phyloP scores from a whole-genome alignment of 805 yeast species.

The Teunomyces panamensis region DNA sequence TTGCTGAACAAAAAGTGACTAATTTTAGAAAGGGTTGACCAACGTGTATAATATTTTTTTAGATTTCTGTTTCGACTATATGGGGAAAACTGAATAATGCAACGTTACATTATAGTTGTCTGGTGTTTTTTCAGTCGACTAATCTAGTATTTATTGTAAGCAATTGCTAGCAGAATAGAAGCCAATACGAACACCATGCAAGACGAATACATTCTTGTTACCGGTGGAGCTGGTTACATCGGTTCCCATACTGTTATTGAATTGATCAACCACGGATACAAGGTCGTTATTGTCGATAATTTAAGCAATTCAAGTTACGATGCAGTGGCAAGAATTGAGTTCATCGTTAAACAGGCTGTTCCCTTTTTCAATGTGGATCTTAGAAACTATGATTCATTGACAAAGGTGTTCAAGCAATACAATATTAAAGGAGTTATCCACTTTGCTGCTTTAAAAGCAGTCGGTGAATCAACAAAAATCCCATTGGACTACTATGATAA shows the following conservation, averaged over 20 bases:
- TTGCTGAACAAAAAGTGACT: neutral
- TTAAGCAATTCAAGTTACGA: slow-evolving; percentile 64
- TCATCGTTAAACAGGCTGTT: slow-evolving; percentile 46
- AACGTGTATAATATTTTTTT: neutral
- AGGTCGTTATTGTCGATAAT: slow-evolving; percentile 74
- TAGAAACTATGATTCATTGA: slow-evolving; percentile 45
- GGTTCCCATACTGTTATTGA: slow-evolving; percentile 79
- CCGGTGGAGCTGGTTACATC: slow-evolving; percentile 87
- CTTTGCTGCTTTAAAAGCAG: slow-evolving; percentile 82
- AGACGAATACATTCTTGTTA: slow-evolving; percentile 52
- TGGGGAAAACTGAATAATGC: neutral
- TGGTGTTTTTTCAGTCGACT: neutral
- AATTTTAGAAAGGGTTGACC: neutral
- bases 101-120: neutral
- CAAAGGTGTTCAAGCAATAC: slow-evolving; percentile 46
- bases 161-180: too few species aligned
- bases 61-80: neutral
- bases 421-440: slow-evolving; percentile 63
- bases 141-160: neutral
- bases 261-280: slow-evolving; percentile 56
- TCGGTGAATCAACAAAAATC: slow-evolving; percentile 68
- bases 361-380: slow-evolving; percentile 60
- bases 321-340: slow-evolving; percentile 61
- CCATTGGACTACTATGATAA: slow-evolving; percentile 69
- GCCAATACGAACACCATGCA: neutral